Evolutionary conservation across 768 basidiomycete genomes (phyloP), one percentile per base, ranked within the genome.

Genomic region (Infundibulicybe gibba): DNA sequence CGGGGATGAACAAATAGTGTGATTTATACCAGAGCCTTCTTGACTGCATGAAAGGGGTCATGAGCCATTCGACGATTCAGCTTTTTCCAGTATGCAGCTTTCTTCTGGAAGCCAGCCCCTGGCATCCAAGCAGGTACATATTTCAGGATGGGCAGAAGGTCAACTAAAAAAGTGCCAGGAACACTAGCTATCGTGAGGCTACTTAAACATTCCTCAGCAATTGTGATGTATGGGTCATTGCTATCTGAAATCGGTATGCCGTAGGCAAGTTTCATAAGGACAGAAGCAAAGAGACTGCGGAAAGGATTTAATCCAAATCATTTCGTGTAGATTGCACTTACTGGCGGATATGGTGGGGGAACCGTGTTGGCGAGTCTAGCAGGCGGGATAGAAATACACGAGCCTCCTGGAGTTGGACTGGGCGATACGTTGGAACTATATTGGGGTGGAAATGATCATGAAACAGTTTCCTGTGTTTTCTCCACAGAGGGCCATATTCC

Each of bases 81-180:
- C 6, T 51, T 58, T 25, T 63, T 60, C 65, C 65, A 75, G 21
- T 66, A 56, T 16, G 55, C 59, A 1, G 74, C 73, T 45, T 64
- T 64, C 20, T 52, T 43, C 53, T 75, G 70, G 65, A 77, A 77
- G 0, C 51, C 51, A 9, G 74, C 72, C 10, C 76, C 75, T 3
- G 76, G 77, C 40, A 77, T 55, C 76, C 76, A 77, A 14, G 64
- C 56, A 1, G 76, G 76, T 33, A 79, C 56, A 44, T 74, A 56
- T 37, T 65, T 65, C 48, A 78, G 64, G 68, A 44, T 12, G 25
- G 38, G 32, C 1, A 51, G 44, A 10, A 46, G 39, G 38, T 62
- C 59, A 8, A 58, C 61, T 3, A 52, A 44, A 21, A 54, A 59
- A 1, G 49, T 48, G 13, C 52, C 55, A 9, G 48, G 49, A 4